Base-by-base conservation (phyloP, 495 filamentous ascomycete species). In the Penicillium dipodomyicola region DNA sequence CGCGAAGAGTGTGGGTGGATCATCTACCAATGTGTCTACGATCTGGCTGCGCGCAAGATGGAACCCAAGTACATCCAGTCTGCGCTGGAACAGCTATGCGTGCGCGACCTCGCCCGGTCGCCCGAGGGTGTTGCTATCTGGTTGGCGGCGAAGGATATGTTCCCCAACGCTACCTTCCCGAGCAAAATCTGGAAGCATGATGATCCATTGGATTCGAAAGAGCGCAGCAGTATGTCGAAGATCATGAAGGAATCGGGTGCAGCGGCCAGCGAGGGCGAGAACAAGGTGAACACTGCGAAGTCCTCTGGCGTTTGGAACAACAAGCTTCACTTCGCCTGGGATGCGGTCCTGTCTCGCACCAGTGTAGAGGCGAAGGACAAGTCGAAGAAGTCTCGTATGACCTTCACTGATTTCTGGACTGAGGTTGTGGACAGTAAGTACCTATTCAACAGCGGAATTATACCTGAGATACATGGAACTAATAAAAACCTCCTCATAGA, bases 91-190 rank as follows among this genome's bases (percentile, higher is more conserved):
- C 79, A 74, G 14, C 60, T 96, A 9, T 73, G 75, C 22, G 78
- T 84, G 35, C 77, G 81, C 42, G 86, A 88, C 0, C 69, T 94
- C 41, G 82, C 81, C 19, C 84, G 86, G 62, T 91, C 89, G 5
- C 86, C 90, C 0, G 93, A 97, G 65, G 93, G 93, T 17, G 81
- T 96, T 42, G 90, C 90, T 4, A 82, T 96, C 53, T 98, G 93
- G 93, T 75, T 97, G 49, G 79, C 77, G 9, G 80, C 87, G 11
- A 74, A 79, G 57, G 80, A 84, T 54, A 69, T 76, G 42, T 91
- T 88, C 62, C 84, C 89, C 0, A 71, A 80, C 6, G 79, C 85
- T 45, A 77, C 77, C 17, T 77, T 89, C 15, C 89, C 90, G 1
- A 68, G 67, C 41, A 83, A 88, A 57, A 76, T 88, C 14, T 97